Evolutionary conservation across 208 protist genomes (phyloP).

Genomic region (Naegleria gruberi): DNA sequence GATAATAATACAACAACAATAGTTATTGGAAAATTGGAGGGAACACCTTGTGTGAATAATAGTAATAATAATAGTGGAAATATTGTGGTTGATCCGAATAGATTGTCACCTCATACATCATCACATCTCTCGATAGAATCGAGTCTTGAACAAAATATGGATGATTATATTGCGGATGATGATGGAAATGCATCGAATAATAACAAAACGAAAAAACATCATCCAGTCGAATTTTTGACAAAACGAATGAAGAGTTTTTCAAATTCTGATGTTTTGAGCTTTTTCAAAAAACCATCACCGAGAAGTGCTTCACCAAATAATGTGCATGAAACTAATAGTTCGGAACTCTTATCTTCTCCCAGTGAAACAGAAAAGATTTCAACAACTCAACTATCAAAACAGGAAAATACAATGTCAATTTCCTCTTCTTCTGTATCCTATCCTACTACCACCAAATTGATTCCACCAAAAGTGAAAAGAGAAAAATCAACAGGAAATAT

Average conservation of each 20-base stretch:
- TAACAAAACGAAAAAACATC: too few species aligned
- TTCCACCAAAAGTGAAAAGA: neutral
- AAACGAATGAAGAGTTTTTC: neutral
- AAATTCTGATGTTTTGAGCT: neutral
- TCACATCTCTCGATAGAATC: too few species aligned
- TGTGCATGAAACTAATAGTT: neutral
- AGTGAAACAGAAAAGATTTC: neutral
- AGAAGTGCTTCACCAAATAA: neutral
- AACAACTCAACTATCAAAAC: neutral
- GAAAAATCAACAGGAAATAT: neutral
- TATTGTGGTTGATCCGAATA: too few species aligned
- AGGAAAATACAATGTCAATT: neutral
- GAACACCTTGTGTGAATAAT: too few species aligned
- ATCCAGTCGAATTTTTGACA: neutral
- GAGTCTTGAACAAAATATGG: too few species aligned
- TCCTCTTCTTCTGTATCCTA: neutral
- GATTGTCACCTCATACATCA: too few species aligned
- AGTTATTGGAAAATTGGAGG: too few species aligned
- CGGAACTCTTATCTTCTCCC: neutral
- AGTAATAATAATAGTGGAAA: too few species aligned
- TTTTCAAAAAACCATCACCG: neutral
- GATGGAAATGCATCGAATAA: too few species aligned
- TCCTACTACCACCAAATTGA: neutral
- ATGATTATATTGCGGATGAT: too few species aligned
- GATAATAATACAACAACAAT: too few species aligned